Conservation (phyloP, 2,329 filamentous ascomycete species). For the Clonostachys chloroleuca region DNA sequence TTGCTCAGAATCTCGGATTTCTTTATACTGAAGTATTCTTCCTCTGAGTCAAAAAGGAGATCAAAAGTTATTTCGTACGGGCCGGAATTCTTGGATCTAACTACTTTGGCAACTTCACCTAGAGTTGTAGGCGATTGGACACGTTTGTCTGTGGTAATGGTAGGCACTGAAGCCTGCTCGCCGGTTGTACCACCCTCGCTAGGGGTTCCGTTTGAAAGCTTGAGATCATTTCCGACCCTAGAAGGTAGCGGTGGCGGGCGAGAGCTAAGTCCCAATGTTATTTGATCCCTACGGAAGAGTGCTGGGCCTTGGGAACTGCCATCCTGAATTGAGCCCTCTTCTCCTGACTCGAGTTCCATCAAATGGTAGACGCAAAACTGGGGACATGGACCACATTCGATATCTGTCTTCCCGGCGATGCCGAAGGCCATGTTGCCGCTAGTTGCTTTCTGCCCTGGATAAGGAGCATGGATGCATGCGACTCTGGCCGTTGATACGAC, state of each 20-base stretch:
- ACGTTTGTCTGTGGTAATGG: too few species aligned
- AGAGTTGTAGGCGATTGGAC: constrained; percentile 4
- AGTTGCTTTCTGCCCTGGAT: constrained; percentile 45
- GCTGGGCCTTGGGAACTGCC: too few species aligned
- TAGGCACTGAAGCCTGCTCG: too few species aligned
- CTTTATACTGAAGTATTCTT: constrained; percentile 25
- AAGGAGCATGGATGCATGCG: constrained; percentile 32
- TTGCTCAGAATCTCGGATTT: constrained; percentile 22
- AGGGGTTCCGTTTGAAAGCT: too few species aligned
- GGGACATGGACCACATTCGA: constrained; percentile 25
- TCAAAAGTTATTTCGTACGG: constrained; percentile 46
- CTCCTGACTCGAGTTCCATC: constrained; percentile 28
- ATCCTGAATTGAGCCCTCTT: constrained; percentile 9
- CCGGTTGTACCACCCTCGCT: too few species aligned
- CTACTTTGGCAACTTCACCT: constrained; percentile 26
- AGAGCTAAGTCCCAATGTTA: too few species aligned
- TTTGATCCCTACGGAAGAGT: too few species aligned
- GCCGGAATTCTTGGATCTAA: constrained; percentile 43
- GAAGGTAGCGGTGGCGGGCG: too few species aligned
- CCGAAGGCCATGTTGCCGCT: constrained; percentile 41
- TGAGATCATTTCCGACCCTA: too few species aligned
- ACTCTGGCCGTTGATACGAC: constrained; percentile 17
- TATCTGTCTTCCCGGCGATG: constrained; percentile 17
- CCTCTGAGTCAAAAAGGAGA: constrained; percentile 33
- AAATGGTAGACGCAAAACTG: constrained; percentile 45